Evolutionary conservation across 768 basidiomycete species (phyloP).

Genomic region (Xerocomellus dryophilus): DNA sequence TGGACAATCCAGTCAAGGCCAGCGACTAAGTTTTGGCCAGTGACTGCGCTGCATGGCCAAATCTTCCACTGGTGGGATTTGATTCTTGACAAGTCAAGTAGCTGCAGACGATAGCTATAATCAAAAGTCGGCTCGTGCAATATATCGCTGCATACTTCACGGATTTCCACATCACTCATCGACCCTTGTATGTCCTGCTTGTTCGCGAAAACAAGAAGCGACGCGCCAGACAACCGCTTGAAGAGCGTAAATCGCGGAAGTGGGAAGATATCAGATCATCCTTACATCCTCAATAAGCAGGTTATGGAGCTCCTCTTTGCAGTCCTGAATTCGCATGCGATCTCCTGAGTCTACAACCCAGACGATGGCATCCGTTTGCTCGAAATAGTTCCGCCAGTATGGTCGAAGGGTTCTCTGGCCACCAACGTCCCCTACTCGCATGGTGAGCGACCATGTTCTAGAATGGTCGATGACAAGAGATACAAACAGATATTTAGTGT

Average conservation of each 20-base stretch:
- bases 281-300: conserved; percentile 91
- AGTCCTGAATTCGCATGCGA: conserved; percentile 85
- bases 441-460: conserved; percentile 73
- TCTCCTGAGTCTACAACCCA: conserved; percentile 99
- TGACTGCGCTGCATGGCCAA: conserved; percentile 88
- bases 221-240: conserved; percentile 92
- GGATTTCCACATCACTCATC: conserved; percentile 78
- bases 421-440: conserved; percentile 90
- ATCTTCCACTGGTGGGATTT: conserved; percentile 90
- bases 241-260: conserved; percentile 19
- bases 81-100: conserved; percentile 76
- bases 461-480: background rate
- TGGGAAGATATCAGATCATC: conserved; percentile 5
- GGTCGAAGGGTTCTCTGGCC: conserved; percentile 94
- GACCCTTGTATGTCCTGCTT: conserved; percentile 94
- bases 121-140: conserved; percentile 3
- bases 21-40: conserved; percentile 76
- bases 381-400: conserved; percentile 99
- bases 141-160: conserved; percentile 54
- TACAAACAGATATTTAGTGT: conserved; percentile 44
- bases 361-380: conserved; percentile 95
- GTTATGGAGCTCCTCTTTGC: conserved; percentile 80
- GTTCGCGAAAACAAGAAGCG: conserved; percentile 93
- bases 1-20: conserved; percentile 92
- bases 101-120: conserved; percentile 41